Conservation (phyloP, 2,329 filamentous ascomycete genomes). For the Calonectria pteridis region DNA sequence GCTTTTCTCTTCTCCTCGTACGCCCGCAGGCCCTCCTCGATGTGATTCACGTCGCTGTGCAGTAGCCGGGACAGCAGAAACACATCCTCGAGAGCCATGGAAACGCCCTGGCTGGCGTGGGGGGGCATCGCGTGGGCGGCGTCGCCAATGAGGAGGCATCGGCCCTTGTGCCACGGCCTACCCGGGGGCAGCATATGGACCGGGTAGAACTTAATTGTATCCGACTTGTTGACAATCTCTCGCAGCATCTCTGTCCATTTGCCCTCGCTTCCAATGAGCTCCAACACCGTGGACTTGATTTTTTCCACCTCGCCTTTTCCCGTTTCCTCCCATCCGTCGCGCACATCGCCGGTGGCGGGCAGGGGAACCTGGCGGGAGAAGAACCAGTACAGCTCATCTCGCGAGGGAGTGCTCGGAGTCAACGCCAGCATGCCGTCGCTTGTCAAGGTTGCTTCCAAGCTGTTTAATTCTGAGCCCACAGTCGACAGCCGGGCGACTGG, state of each 20-base stretch:
- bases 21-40: not conserved
- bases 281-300: not conserved
- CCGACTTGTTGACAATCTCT: not conserved
- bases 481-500: not conserved
- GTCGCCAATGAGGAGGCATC: not conserved
- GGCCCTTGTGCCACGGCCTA: not conserved
- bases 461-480: not conserved
- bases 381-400: not conserved
- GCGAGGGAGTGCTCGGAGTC: not conserved
- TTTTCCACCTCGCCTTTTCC: not conserved
- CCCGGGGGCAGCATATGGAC: not conserved
- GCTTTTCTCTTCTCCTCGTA: constrained; percentile 5
- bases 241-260: not conserved
- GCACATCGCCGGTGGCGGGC: not conserved
- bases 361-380: not conserved
- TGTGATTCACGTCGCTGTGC: not conserved
- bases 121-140: not conserved
- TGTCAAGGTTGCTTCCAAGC: not conserved
- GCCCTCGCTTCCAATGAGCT: not conserved
- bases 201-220: not conserved
- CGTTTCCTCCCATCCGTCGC: not conserved
- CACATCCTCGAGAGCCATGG: not conserved
- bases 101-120: not conserved
- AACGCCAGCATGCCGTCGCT: not conserved
- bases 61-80: not conserved